Evolutionary conservation across 176 grass and related monocot species (phyloP).

Genomic region (Cocos nucifera): DNA sequence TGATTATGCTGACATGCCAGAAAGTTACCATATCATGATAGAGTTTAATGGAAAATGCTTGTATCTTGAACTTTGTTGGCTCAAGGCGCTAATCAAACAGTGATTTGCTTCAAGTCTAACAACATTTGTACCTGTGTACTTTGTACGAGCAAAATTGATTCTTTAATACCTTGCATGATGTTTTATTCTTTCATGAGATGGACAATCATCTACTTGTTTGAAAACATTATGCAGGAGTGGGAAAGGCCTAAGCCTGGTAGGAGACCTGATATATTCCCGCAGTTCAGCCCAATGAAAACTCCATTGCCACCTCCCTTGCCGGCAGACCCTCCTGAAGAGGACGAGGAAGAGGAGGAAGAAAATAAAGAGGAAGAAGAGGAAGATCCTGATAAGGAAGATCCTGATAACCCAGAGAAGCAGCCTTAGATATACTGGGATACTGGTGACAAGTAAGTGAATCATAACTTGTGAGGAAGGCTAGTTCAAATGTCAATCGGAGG

Average conservation of each 20-base stretch:
- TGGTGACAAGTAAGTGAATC: too few relatives aligned
- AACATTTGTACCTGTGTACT: too few relatives aligned
- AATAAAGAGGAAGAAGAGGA: conserved; percentile 38
- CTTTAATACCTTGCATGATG: too few relatives aligned
- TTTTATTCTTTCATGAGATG: background rate
- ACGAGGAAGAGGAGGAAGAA: conserved; percentile 51
- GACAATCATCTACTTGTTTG: background rate
- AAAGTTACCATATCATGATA: too few relatives aligned
- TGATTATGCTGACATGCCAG: too few relatives aligned
- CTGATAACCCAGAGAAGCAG: conserved; percentile 45
- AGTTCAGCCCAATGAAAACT: conserved; percentile 86
- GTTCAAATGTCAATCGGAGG: too few relatives aligned
- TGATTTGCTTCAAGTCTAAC: too few relatives aligned
- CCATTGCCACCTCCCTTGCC: conserved; percentile 60
- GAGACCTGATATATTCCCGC: conserved; percentile 72
- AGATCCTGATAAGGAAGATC: conserved; percentile 54
- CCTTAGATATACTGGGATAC: background rate
- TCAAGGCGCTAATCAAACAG: too few relatives aligned
- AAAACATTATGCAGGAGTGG: conserved; percentile 45
- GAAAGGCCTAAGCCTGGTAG: conserved; percentile 67
- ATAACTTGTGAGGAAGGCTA: too few relatives aligned
- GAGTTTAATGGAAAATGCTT: too few relatives aligned
- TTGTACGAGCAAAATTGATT: too few relatives aligned
- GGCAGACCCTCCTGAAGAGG: conserved; percentile 60
- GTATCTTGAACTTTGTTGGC: too few relatives aligned